Evolutionary conservation across 1,284 basidiomycete species (phyloP).

Genomic region (Pascua sp.): DNA sequence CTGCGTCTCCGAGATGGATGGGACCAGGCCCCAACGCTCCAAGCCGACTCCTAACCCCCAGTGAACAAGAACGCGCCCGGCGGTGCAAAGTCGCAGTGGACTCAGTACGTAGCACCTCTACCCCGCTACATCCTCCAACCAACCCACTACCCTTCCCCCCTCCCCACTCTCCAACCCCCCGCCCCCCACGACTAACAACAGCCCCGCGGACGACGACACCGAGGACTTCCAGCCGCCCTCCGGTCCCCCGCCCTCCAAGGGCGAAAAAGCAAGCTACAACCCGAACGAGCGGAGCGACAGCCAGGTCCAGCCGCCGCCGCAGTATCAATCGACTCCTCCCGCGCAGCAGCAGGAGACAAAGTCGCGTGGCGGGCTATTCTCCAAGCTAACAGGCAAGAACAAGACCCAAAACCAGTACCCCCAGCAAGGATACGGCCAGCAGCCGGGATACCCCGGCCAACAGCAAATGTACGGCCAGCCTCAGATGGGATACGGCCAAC

Average conservation of each 20-base stretch:
- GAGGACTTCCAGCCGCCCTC: conserved; percentile 25
- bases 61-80: conserved; percentile 46
- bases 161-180: not conserved
- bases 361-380: conserved; percentile 35
- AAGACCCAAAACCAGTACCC: conserved; percentile 17
- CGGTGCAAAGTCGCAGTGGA: conserved; percentile 44
- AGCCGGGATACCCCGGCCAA: conserved; percentile 22
- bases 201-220: conserved; percentile 43
- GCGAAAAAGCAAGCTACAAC: conserved; percentile 11
- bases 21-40: no score
- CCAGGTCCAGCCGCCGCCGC: conserved; percentile 8
- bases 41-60: not conserved
- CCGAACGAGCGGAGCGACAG: conserved; percentile 9
- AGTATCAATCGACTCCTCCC: not conserved
- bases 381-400: conserved; percentile 34
- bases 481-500: conserved; percentile 19
- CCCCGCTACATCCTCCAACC: no score
- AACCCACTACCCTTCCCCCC: not conserved
- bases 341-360: conserved; percentile 14
- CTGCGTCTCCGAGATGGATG: no score
- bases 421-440: conserved; percentile 23
- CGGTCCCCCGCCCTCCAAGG: conserved; percentile 37
- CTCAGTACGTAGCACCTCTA: conserved; percentile 49
- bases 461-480: conserved; percentile 9
- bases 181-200: conserved; percentile 10